Evolutionary conservation across 345 rosid genomes (phyloP).

Genomic region (Brassica nigra): DNA sequence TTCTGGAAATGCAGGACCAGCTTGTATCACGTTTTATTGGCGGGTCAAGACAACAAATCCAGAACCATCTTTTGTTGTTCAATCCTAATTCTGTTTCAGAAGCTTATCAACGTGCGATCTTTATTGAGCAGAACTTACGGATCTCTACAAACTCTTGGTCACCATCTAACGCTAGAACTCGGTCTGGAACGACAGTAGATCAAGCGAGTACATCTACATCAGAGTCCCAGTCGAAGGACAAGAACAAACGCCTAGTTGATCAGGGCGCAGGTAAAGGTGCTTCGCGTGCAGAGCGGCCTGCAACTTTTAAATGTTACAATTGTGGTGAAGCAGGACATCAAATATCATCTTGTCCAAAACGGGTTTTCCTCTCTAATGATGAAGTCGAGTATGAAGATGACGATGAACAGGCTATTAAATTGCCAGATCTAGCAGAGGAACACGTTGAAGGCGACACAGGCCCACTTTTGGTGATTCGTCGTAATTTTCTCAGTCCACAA

Average conservation of each 20-base stretch:
- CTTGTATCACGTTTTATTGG: not conserved
- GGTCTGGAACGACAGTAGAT: too few relatives aligned
- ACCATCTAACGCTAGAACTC: too few relatives aligned
- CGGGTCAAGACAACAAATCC: too few relatives aligned
- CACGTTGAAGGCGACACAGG: not conserved
- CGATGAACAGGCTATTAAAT: not conserved
- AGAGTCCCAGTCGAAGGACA: too few relatives aligned
- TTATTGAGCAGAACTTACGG: too few relatives aligned
- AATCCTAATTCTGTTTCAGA: too few relatives aligned
- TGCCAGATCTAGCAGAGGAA: not conserved
- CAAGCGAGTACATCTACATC: too few relatives aligned
- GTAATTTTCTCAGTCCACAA: not conserved
- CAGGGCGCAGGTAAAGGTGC: not conserved
- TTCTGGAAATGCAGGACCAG: not conserved
- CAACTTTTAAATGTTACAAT: not conserved
- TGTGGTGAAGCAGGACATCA: not conserved
- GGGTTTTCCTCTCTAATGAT: not conserved
- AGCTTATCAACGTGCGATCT: too few relatives aligned
- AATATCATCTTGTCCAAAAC: not conserved
- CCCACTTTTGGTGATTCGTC: not conserved
- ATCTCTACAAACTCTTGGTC: not conserved
- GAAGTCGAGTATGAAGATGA: not conserved
- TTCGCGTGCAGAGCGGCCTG: not conserved
- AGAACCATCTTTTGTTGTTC: too few relatives aligned
- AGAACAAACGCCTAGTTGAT: not conserved